A percentile compares a stretch with the other conserved stretches of the same genome.
Conservation (phyloP, 225 moss, liverwort and hornwort genomes). For the Takakia lepidozioides region DNA sequence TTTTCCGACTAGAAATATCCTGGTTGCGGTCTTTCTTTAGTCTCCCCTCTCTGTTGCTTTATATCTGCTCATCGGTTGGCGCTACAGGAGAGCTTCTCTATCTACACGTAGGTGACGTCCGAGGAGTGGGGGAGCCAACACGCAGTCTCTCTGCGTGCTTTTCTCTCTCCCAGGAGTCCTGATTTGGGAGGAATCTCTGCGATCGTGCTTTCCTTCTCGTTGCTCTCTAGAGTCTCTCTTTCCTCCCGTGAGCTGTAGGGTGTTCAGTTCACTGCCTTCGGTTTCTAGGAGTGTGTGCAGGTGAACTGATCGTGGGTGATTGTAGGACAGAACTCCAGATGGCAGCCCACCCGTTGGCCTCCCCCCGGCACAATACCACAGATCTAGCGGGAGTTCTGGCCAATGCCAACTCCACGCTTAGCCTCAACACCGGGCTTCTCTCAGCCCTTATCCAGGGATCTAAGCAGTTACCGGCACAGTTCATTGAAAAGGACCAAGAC, state of each 20-base stretch:
- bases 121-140: too few relatives aligned
- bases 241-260: too few relatives aligned
- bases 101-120: too few relatives aligned
- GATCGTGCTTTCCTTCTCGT: not conserved
- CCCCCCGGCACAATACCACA: slow-evolving; percentile 23
- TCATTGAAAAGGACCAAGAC: slow-evolving; percentile 28
- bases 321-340: slow-evolving; percentile 5
- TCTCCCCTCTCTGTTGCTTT: too few relatives aligned
- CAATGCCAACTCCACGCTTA: slow-evolving; percentile 36
- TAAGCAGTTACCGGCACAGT: slow-evolving; percentile 42
- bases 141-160: not conserved
- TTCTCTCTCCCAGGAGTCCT: not conserved
- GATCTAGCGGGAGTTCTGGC: slow-evolving; percentile 28
- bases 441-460: slow-evolving; percentile 33
- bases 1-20: too few relatives aligned
- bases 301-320: not conserved
- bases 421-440: slow-evolving; percentile 35
- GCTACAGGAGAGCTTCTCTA: too few relatives aligned
- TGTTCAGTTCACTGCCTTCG: too few relatives aligned
- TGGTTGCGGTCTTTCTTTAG: too few relatives aligned
- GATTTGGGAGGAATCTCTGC: not conserved
- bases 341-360: slow-evolving; percentile 31
- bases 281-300: not conserved
- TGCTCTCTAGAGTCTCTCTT: too few relatives aligned
- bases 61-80: too few relatives aligned